Evolutionary conservation across 1,284 basidiomycete genomes (phyloP).

Genomic region (Peniophora sp.): DNA sequence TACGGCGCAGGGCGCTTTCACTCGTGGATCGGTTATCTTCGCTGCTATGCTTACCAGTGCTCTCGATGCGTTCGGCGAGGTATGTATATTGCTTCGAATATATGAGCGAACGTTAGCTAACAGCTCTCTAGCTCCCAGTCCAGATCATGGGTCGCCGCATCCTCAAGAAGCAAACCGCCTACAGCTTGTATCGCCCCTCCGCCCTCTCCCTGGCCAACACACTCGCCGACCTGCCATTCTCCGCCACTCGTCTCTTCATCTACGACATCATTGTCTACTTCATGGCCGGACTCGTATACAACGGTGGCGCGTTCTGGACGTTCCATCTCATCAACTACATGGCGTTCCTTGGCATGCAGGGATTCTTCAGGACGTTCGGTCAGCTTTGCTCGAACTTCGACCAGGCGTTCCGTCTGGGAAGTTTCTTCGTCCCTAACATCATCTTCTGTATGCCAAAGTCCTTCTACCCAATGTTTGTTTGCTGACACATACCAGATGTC

Average conservation of each 20-base stretch:
- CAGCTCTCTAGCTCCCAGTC: constrained; percentile 38
- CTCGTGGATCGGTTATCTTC: constrained; percentile 82
- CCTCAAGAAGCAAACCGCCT: constrained; percentile 65
- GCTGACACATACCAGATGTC: constrained; percentile 21
- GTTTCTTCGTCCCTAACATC: constrained; percentile 62
- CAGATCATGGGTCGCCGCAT: constrained; percentile 77
- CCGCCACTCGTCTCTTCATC: constrained; percentile 51
- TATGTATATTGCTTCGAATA: constrained; percentile 21
- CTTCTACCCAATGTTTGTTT: too few species aligned
- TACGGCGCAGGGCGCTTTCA: constrained; percentile 78
- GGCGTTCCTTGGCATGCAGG: constrained; percentile 60
- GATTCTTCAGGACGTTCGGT: constrained; percentile 69
- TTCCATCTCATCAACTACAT: constrained; percentile 62
- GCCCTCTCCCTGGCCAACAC: constrained; percentile 71
- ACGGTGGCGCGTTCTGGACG: constrained; percentile 62
- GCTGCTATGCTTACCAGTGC: constrained; percentile 64
- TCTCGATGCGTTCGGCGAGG: constrained; percentile 74
- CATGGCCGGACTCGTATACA: constrained; percentile 56
- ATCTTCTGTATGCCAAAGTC: constrained; percentile 27
- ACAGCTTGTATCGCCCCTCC: constrained; percentile 76
- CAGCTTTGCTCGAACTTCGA: constrained; percentile 59
- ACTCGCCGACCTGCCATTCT: constrained; percentile 71
- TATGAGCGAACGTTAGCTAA: neutral
- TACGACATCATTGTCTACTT: constrained; percentile 74
- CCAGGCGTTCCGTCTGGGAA: constrained; percentile 49